Conservation (phyloP, 768 basidiomycete genomes). For the Flagelloscypha sp. region DNA sequence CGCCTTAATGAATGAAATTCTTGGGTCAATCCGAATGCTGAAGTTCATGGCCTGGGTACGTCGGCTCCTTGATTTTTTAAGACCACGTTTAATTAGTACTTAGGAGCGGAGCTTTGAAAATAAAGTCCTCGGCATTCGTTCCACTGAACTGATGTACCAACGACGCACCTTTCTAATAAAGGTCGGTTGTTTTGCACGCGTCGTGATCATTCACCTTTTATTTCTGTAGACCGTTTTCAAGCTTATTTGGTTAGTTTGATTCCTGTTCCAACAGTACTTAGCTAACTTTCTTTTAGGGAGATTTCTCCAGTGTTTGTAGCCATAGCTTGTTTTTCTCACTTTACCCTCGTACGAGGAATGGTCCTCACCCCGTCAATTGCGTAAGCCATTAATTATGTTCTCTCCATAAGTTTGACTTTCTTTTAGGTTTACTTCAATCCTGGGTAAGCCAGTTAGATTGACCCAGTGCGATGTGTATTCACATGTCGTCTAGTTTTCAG, state of each 20-base stretch:
- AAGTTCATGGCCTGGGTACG: slow-evolving; percentile 24
- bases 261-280: background rate
- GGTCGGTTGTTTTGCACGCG: no score
- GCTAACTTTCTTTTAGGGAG: slow-evolving; percentile 14
- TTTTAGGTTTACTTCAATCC: no score
- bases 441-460: no score
- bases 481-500: slow-evolving; percentile 50
- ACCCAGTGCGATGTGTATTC: background rate
- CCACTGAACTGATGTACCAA: slow-evolving; percentile 53
- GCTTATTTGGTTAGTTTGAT: no score
- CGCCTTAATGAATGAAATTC: slow-evolving; percentile 55
- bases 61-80: background rate
- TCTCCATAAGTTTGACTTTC: no score
- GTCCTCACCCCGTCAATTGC: slow-evolving; percentile 52
- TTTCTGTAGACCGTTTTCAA: no score
- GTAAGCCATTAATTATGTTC: slow-evolving; percentile 41
- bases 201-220: no score
- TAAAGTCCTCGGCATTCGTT: slow-evolving; percentile 42
- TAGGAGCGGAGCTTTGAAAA: slow-evolving; percentile 62
- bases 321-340: slow-evolving; percentile 28
- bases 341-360: slow-evolving; percentile 42
- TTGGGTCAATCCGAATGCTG: slow-evolving; percentile 58
- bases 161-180: slow-evolving; percentile 56
- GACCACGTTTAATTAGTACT: slow-evolving; percentile 56
- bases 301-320: slow-evolving; percentile 24